Evolutionary conservation across 2,329 filamentous ascomycete species (phyloP).

Genomic region (Sclerotinia spermophila): DNA sequence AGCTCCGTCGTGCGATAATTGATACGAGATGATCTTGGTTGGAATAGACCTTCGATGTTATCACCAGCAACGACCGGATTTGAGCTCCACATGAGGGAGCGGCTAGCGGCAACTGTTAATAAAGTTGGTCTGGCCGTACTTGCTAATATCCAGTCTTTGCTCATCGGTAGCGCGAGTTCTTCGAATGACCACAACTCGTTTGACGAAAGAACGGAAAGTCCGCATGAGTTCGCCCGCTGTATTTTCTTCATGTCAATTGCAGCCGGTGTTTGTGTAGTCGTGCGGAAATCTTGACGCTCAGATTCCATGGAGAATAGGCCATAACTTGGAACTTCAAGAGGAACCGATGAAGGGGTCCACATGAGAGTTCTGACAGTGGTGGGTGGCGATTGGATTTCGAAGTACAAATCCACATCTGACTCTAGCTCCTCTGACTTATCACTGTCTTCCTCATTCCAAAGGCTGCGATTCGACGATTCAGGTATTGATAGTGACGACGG

Average conservation of each 20-base stretch:
- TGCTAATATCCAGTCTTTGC: constrained; percentile 22
- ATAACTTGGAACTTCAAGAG: constrained; percentile 4
- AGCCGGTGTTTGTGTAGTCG: constrained; percentile 26
- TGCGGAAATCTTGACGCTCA: constrained; percentile 22
- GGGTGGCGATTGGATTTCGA: neutral
- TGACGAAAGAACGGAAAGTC: constrained; percentile 24
- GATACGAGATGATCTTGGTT: constrained; percentile 11
- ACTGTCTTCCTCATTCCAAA: constrained; percentile 23
- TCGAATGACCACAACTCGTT: constrained; percentile 26
- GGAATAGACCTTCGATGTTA: constrained; percentile 27
- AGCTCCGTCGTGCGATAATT: constrained; percentile 26
- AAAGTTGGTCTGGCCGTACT: neutral
- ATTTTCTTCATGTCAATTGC: constrained; percentile 24
- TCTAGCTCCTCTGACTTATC: neutral
- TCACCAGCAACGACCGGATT: neutral
- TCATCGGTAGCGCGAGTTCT: neutral
- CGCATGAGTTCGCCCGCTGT: constrained; percentile 19
- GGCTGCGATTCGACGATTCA: constrained; percentile 19
- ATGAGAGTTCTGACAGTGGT: neutral
- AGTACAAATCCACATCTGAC: neutral
- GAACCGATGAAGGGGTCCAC: constrained; percentile 23
- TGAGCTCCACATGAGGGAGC: constrained; percentile 25
- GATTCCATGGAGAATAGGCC: constrained; percentile 28
- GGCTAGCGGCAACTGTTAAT: neutral
- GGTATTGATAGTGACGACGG: constrained; percentile 20